Base-by-base conservation (phyloP, 768 basidiomycete genomes). In the Boletus subparvulus region DNA sequence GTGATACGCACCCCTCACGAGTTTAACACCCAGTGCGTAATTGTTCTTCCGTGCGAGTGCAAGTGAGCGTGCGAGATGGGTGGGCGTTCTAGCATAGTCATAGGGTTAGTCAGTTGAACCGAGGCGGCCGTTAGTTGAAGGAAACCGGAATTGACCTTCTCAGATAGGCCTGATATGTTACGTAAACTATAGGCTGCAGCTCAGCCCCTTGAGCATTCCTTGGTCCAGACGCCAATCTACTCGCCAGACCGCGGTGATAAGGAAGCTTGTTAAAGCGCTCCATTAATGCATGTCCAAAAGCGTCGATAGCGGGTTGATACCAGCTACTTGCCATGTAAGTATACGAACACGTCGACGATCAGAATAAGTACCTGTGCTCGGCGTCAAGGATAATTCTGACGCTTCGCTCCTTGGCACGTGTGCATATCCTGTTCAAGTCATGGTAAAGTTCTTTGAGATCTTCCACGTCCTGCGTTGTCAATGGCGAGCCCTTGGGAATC, bases 1-100 rank as follows among this genome's bases (percentile, higher is more conserved):
- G 65, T 94, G 92, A 71, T 98, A 98, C 3, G 94, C 94, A 0
- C 94, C 94, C 24, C 94, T 84, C 32, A 97, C 94, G 47, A 98
- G 87, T 72, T 97, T 98, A 53, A 93, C 85, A 11, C 94, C 94
- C 0, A 96, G 79, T 0, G 88, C 78, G 67, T 91, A 96, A 37
- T 82, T 78, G 59, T 86, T 77, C 49, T 68, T 69, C 58, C 81
- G 77, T 4, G 94, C 89, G 49, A 90, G 87, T 14, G 72, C 73
- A 44, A 95, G 74, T 37, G 84, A 81, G 19, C 83, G 83, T 0
- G 73, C 73, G 5, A 97, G 80, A 61, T 92, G 85, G n/a, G 73
- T 68, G 5, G 86, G 87, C 1, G 84, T 88, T 50, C 92, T 90
- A 57, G 13, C 16, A 28, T 50, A 24, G 35, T 21, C 21, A 53